phyloP scores from a whole-genome alignment of 192 early-diverging fungal genomes.

The Umbelopsis vinacea region DNA sequence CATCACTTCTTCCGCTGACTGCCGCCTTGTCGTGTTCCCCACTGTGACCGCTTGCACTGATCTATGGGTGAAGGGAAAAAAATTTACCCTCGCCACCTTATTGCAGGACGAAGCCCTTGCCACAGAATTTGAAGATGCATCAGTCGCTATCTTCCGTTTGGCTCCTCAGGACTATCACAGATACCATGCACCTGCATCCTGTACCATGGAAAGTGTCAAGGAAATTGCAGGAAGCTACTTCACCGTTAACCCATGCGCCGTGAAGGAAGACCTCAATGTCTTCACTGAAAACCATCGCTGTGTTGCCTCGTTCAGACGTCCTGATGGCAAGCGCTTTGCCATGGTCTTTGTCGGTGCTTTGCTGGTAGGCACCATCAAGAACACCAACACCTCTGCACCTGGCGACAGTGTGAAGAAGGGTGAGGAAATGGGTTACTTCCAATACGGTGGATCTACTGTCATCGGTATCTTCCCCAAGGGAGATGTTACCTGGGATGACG shows the following conservation, averaged over 20 bases:
- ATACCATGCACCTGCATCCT: constrained; percentile 65
- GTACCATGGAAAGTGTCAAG: constrained; percentile 47
- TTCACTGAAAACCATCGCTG: constrained; percentile 73
- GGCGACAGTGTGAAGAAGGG: constrained; percentile 59
- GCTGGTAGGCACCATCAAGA: constrained; percentile 69
- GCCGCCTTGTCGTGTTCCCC: constrained; percentile 60
- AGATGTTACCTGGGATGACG: constrained; percentile 66
- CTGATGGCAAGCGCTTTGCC: constrained; percentile 55
- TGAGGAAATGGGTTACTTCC: constrained; percentile 79
- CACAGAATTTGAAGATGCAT: constrained; percentile 55
- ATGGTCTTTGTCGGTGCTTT: constrained; percentile 72
- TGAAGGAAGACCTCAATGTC: constrained; percentile 66
- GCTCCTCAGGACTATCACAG: constrained; percentile 87
- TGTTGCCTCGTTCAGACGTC: constrained; percentile 53
- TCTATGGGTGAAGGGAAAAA: constrained; percentile 78
- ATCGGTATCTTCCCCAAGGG: constrained; percentile 67
- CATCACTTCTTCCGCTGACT: constrained; percentile 49
- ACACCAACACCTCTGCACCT: constrained; percentile 47
- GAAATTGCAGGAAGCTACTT: constrained; percentile 67
- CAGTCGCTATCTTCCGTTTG: constrained; percentile 70
- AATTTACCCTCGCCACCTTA: constrained; percentile 62
- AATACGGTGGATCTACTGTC: constrained; percentile 77
- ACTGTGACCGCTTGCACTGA: constrained; percentile 54
- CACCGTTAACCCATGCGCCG: constrained; percentile 77
- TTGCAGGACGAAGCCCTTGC: constrained; percentile 55